These are phyloP conservation scores for Euphorbia corollata DNA, from an alignment of 441 rosid genomes.

Conservation along the genomic window DNA sequence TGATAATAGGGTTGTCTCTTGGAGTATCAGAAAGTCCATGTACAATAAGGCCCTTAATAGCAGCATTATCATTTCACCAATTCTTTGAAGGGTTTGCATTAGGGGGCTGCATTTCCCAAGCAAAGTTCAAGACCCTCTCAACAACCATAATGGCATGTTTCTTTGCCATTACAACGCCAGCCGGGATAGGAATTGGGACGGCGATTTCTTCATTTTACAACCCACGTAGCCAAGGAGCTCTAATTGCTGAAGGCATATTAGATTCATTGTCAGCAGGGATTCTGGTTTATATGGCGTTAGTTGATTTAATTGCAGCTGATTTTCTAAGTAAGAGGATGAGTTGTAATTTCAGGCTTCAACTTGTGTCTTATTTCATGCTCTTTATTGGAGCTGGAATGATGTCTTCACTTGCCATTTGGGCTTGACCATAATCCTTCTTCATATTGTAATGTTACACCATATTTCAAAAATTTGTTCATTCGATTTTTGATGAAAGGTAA, in stretches of 20 bases:
- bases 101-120: constrained; percentile 91
- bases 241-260: constrained; percentile 63
- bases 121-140: constrained; percentile 45
- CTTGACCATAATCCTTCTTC: constrained; percentile 19
- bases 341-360: constrained; percentile 59
- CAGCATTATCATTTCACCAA: constrained; percentile 85
- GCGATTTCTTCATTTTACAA: constrained; percentile 43
- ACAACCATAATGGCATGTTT: constrained; percentile 71
- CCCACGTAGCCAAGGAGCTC: constrained; percentile 34
- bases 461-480: not conserved
- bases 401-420: constrained; percentile 79
- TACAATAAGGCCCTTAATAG: constrained; percentile 74
- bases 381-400: constrained; percentile 77
- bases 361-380: constrained; percentile 59
- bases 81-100: constrained; percentile 96
- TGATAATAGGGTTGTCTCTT: constrained; percentile 76
- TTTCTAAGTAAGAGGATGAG: constrained; percentile 79
- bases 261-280: constrained; percentile 84
- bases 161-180: constrained; percentile 68
- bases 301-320: constrained; percentile 72
- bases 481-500: not conserved
- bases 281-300: constrained; percentile 79
- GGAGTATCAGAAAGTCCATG: constrained; percentile 88
- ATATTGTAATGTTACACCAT: not conserved
- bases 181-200: constrained; percentile 59